These are phyloP conservation scores for Asterionellopsis glacialis DNA, from an alignment of 108 stramenopile species.

Conservation along the genomic window DNA sequence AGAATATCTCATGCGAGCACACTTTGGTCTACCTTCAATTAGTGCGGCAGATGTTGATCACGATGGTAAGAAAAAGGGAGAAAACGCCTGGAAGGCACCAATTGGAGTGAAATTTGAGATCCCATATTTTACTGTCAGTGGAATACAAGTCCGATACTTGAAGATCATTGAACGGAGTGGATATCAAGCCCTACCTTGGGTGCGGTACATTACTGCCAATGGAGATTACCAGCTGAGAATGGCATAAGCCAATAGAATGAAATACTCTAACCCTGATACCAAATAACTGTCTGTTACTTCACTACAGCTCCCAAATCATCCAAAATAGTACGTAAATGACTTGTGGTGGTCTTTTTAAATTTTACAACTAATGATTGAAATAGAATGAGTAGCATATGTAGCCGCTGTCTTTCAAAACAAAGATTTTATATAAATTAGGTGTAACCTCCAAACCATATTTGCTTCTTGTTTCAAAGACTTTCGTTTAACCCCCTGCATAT, in stretches of 20 bases:
- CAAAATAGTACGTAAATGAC: too few species aligned
- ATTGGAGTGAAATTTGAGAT: constrained; percentile 98
- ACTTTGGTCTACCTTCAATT: constrained; percentile 97
- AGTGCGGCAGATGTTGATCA: constrained; percentile 74
- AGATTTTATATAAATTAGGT: too few species aligned
- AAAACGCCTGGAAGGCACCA: constrained; percentile 90
- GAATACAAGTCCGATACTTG: constrained; percentile 98
- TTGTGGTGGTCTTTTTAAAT: too few species aligned
- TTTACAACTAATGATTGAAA: too few species aligned
- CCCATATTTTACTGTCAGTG: constrained; percentile 99
- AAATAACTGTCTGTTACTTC: too few species aligned
- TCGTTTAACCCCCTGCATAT: too few species aligned
- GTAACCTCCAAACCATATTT: too few species aligned
- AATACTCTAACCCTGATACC: background rate
- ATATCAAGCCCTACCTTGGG: constrained; percentile 99
- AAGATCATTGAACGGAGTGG: constrained; percentile 99
- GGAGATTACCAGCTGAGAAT: constrained; percentile 98
- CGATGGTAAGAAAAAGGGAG: constrained; percentile 57
- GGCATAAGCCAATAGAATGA: constrained; percentile 46
- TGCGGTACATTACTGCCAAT: constrained; percentile 98
- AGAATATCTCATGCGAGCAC: constrained; percentile 98
- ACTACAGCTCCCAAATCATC: too few species aligned
- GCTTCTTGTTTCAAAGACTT: too few species aligned
- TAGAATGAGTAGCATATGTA: too few species aligned
- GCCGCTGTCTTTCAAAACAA: too few species aligned